These are phyloP conservation scores for Taiozyma onychis DNA, from an alignment of 1,139 yeast species.

Conservation along the genomic window DNA sequence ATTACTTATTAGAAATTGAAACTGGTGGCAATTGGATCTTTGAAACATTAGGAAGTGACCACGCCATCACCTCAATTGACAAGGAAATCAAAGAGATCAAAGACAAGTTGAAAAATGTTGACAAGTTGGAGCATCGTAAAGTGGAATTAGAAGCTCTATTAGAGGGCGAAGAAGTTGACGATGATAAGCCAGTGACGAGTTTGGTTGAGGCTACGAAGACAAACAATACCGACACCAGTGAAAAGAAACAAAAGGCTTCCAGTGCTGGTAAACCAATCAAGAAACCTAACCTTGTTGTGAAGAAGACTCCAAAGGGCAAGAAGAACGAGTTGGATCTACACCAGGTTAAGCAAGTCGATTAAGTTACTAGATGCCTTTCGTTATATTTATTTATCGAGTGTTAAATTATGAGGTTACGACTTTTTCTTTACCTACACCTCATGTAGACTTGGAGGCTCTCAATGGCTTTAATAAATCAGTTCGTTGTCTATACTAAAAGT, in stretches of 20 bases:
- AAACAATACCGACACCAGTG: background rate
- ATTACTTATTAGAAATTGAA: constrained; percentile 59
- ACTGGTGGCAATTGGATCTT: constrained; percentile 47
- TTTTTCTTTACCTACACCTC: background rate
- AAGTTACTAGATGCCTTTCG: background rate
- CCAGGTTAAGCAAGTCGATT: background rate
- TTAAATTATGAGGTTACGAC: background rate
- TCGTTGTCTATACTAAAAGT: background rate
- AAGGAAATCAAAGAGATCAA: constrained; percentile 61
- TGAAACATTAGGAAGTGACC: constrained; percentile 48
- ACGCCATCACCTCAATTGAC: constrained; percentile 55
- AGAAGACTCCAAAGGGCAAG: background rate
- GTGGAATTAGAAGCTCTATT: constrained; percentile 24
- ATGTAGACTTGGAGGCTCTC: background rate
- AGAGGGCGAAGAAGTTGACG: constrained; percentile 25
- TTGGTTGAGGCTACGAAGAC: background rate
- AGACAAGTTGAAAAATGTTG: constrained; percentile 45
- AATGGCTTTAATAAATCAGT: background rate
- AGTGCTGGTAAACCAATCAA: background rate
- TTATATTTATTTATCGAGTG: background rate
- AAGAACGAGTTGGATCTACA: background rate
- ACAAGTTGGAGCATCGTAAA: constrained; percentile 17
- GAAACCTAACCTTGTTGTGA: background rate
- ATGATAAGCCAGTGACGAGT: background rate
- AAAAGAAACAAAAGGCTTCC: background rate